Evolutionary conservation across 768 basidiomycete genomes (phyloP), one percentile per base, ranked within the genome.

Genomic region (Gautieria morchelliformis): DNA sequence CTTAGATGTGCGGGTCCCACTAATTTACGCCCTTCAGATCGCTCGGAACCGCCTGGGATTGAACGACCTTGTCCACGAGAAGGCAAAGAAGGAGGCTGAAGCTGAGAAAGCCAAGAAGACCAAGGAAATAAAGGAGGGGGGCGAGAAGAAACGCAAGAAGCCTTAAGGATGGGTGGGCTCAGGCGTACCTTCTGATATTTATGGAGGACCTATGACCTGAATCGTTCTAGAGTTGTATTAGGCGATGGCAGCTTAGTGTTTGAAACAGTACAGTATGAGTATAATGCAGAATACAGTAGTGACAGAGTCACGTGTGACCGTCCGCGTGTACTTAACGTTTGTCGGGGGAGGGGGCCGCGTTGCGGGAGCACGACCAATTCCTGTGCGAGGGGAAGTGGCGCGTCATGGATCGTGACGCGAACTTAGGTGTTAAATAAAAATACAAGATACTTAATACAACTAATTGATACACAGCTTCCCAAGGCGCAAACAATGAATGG

Each of bases 31-130:
- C 60, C 39, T 20, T 24, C 54, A 96, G 89, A 94, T 99, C 69
- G 82, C 92, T 10, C 83, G 96, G 59, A 98, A 97, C 74, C 76
- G 85, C 57, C 78, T 91, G 1, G 93, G 93, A 1, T 77, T 98
- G 49, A 99, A 99, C 69, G 91, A 94, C 68, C 73, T 72, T 52
- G 85, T 89, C 2, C 90, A 94, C 71, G 82, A 92, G 67, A 66
- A 84, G 44, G 93, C 90, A 19, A 87, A 88, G 66, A 78, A 70
- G 51, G 86, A 90, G 56, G 82, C 70, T 17, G 73, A 71, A 60
- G 74, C 74, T 65, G 75, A 76, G 55, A 68, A 76, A n/a, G 74
- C 68, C 40, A 83, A 85, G 73, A 81, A 82, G 61, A 79, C 79
- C 60, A 76, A 76, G 42, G 79, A 80, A 70, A 12, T 11, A 22